Percentiles rank a stretch among this genome's conserved stretches.
phyloP scores from a whole-genome alignment of 176 grass and related monocot genomes.

The Saccharum spontaneum region DNA sequence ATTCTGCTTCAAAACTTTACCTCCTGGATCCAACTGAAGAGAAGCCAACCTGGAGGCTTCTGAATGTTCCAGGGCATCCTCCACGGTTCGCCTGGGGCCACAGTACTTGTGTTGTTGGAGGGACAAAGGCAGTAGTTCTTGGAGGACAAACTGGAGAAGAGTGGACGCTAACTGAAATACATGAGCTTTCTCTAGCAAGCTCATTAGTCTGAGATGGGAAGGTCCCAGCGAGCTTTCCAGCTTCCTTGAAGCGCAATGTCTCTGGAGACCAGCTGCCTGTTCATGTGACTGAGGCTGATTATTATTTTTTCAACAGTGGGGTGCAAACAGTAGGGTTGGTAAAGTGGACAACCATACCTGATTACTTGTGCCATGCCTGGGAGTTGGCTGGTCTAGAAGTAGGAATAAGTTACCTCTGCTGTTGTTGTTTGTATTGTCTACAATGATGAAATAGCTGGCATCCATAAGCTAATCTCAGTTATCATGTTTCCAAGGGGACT shows the following conservation, averaged over 20 bases:
- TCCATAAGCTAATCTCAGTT: constrained; percentile 30
- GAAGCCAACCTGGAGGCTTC: constrained; percentile 86
- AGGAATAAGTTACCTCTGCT: constrained; percentile 30
- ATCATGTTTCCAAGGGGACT: constrained; percentile 31
- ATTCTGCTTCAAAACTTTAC: constrained; percentile 88
- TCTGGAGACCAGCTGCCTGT: background rate
- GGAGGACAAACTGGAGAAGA: constrained; percentile 97
- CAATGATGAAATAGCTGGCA: constrained; percentile 4
- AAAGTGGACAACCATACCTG: background rate
- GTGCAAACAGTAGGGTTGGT: background rate
- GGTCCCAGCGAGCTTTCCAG: background rate
- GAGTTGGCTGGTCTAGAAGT: constrained; percentile 21
- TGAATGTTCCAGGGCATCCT: constrained; percentile 76
- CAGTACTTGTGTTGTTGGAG: constrained; percentile 85
- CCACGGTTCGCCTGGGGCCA: constrained; percentile 95
- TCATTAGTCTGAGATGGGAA: constrained; percentile 42
- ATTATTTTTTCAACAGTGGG: background rate
- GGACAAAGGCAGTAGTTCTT: constrained; percentile 83
- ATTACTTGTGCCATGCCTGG: constrained; percentile 1
- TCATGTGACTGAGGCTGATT: background rate
- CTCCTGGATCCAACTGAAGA: constrained; percentile 85
- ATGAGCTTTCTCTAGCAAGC: constrained; percentile 75
- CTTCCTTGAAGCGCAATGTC: background rate
- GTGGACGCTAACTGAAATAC: constrained; percentile 82
- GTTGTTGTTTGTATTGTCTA: constrained; percentile 30